Conservation (phyloP, 345 rosid genomes). For the Iberis pinnata region DNA sequence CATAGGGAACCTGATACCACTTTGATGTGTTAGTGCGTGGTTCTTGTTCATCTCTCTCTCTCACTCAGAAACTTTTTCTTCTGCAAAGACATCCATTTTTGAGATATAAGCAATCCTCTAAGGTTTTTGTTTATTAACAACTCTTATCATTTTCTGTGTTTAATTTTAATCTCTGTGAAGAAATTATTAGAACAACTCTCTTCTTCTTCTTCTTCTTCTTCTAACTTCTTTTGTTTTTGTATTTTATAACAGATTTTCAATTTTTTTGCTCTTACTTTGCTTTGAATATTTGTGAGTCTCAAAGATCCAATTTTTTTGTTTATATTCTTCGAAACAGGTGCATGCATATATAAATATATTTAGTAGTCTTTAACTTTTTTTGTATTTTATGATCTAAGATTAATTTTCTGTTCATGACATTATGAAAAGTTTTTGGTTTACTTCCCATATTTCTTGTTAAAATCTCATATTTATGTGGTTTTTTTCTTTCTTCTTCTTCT, state of each 20-base stretch:
- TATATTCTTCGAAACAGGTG: constrained; percentile 1
- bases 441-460: too few relatives aligned
- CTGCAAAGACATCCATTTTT: constrained; percentile 12
- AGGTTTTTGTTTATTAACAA: constrained; percentile 27
- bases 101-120: constrained; percentile 10
- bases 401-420: constrained; percentile 9
- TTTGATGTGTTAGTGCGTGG: constrained; percentile 34
- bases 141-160: too few relatives aligned
- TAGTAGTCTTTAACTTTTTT: too few relatives aligned
- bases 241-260: constrained; percentile 3
- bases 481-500: too few relatives aligned
- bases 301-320: constrained; percentile 22
- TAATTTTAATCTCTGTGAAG: neutral
- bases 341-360: too few relatives aligned
- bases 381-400: neutral
- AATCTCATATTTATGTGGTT: constrained; percentile 20
- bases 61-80: constrained; percentile 26
- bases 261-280: constrained; percentile 17
- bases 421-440: constrained; percentile 13
- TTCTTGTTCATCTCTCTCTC: constrained; percentile 31
- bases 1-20: constrained; percentile 35
- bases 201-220: constrained; percentile 13
- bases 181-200: too few relatives aligned
- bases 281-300: constrained; percentile 13
- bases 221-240: neutral